These are phyloP conservation scores for Apostasia ramifera DNA, from an alignment of 106 monocot species.

Conservation along the genomic window DNA sequence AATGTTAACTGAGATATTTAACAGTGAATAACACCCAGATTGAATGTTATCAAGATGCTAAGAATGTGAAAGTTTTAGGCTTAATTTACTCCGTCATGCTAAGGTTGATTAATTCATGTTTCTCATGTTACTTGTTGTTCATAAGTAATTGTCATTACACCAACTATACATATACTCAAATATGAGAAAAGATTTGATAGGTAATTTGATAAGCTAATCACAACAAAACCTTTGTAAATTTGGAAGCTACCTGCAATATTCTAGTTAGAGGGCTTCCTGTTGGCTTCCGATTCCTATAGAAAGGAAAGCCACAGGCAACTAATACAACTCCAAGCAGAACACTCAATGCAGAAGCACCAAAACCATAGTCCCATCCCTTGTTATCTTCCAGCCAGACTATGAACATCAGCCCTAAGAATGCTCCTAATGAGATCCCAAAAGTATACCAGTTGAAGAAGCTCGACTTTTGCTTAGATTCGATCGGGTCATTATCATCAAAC, in stretches of 20 bases:
- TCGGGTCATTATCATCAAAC: constrained; percentile 48
- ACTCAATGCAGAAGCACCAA: constrained; percentile 26
- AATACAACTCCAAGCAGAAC: constrained; percentile 38
- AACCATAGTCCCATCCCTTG: constrained; percentile 65
- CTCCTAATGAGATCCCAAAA: constrained; percentile 55
- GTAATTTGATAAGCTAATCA: too few species aligned
- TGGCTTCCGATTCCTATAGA: constrained; percentile 62
- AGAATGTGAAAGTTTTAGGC: too few species aligned
- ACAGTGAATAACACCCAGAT: too few species aligned
- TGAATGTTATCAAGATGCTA: too few species aligned
- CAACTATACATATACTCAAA: too few species aligned
- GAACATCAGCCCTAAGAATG: constrained; percentile 31
- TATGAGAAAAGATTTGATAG: too few species aligned
- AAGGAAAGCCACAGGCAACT: constrained; percentile 41
- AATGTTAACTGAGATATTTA: too few species aligned
- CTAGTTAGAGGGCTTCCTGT: constrained; percentile 58
- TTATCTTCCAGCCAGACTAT: constrained; percentile 67
- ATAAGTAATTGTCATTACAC: too few species aligned
- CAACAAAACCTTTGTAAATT: too few species aligned
- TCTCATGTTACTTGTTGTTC: too few species aligned
- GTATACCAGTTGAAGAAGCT: constrained; percentile 85
- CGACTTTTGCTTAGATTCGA: constrained; percentile 34
- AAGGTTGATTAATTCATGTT: too few species aligned
- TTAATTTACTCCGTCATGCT: too few species aligned
- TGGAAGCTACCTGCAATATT: constrained; percentile 38